phyloP scores from a whole-genome alignment of 1,139 yeast species.

The Sugiyamaella xylanicola region DNA sequence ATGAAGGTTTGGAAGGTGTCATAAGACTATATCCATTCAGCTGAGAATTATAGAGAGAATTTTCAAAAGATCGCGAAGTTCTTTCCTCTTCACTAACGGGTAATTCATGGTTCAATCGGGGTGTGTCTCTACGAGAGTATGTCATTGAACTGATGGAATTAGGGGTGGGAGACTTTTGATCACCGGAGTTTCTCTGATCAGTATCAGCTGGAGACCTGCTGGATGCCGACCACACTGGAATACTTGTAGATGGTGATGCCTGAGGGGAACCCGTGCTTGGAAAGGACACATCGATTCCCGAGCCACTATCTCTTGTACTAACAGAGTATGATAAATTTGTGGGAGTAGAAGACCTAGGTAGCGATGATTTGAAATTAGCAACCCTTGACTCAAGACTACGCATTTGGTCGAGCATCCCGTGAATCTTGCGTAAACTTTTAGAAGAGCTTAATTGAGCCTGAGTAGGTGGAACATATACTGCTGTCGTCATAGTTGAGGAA shows the following conservation, averaged over 20 bases:
- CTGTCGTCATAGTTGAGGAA: conserved; percentile 15
- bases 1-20: conserved; percentile 5
- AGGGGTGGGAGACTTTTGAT: conserved; percentile 2
- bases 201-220: conserved; percentile 13
- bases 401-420: conserved; percentile 42
- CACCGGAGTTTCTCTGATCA: conserved; percentile 2
- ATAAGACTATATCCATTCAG: background rate
- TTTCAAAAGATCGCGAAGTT: background rate
- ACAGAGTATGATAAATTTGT: conserved; percentile 1
- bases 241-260: conserved; percentile 18
- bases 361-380: conserved; percentile 39
- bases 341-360: conserved; percentile 35
- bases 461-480: conserved; percentile 19
- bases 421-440: conserved; percentile 39
- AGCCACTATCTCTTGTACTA: background rate
- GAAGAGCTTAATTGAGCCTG: conserved; percentile 35
- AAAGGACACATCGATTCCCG: too few relatives aligned
- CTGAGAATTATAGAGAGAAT: background rate
- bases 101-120: background rate
- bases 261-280: conserved; percentile 18
- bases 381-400: conserved; percentile 38
- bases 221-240: conserved; percentile 17
- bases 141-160: background rate
- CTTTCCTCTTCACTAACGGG: conserved; percentile 1
- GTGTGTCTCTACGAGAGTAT: background rate